Conservation (phyloP, 1,284 basidiomycete species). For the Acaromyces ingoldii region DNA sequence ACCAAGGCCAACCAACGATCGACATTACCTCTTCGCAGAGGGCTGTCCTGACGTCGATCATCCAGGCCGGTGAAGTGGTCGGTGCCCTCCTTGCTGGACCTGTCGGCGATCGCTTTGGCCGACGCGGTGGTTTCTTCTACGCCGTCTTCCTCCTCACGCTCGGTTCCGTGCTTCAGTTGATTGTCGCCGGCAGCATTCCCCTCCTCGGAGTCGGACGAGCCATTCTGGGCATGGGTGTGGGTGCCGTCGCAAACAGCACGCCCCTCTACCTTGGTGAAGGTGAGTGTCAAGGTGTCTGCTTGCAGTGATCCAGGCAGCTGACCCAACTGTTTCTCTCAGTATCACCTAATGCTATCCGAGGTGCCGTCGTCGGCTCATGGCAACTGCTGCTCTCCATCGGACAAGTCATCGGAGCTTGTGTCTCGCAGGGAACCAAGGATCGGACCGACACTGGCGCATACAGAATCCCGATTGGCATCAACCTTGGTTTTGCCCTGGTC, state of each 20-base stretch:
- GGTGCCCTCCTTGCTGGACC: slow-evolving; percentile 53
- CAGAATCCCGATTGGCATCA: slow-evolving; percentile 54
- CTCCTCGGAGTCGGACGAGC: slow-evolving; percentile 54
- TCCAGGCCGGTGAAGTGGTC: slow-evolving; percentile 55
- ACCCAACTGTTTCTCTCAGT: too few relatives aligned
- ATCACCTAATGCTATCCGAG: slow-evolving; percentile 54
- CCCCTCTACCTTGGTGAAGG: slow-evolving; percentile 47
- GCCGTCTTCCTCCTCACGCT: slow-evolving; percentile 50
- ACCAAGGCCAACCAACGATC: slow-evolving; percentile 20
- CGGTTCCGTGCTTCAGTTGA: slow-evolving; percentile 53
- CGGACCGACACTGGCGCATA: slow-evolving; percentile 18
- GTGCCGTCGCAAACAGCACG: slow-evolving; percentile 50
- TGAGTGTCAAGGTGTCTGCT: too few relatives aligned
- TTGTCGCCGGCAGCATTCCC: slow-evolving; percentile 45
- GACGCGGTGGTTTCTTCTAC: slow-evolving; percentile 52
- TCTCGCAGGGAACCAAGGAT: slow-evolving; percentile 50
- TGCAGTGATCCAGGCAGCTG: too few relatives aligned
- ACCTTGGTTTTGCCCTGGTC: slow-evolving; percentile 53
- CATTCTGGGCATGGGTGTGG: slow-evolving; percentile 54
- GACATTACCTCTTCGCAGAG: slow-evolving; percentile 36
- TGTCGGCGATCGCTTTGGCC: slow-evolving; percentile 53
- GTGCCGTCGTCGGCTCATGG: slow-evolving; percentile 53
- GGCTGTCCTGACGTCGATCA: slow-evolving; percentile 51
- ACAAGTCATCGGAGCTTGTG: slow-evolving; percentile 54
- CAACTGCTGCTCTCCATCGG: slow-evolving; percentile 56